Percentiles rank a stretch among this genome's conserved stretches.
These are phyloP conservation scores for Pisolithus orientalis DNA, from an alignment of 768 basidiomycete genomes.

Conservation along the genomic window DNA sequence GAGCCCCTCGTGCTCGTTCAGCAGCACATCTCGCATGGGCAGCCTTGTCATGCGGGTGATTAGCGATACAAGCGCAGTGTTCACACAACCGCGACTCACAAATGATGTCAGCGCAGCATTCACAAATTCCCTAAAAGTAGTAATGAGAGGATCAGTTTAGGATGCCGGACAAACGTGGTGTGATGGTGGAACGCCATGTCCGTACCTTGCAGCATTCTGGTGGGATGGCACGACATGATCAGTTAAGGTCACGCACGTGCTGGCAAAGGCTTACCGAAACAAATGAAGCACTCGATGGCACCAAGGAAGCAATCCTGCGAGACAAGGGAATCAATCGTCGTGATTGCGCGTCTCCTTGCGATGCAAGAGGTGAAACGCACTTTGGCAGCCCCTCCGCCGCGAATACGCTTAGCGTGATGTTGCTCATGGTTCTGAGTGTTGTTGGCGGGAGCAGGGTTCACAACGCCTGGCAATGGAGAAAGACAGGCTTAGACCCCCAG, in stretches of 20 bases:
- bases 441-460: conserved; percentile 37
- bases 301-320: conserved; percentile 63
- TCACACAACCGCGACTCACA: conserved; percentile 38
- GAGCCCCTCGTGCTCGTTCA: conserved; percentile 21
- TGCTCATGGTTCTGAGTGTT: conserved; percentile 33
- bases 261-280: conserved; percentile 49
- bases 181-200: neutral
- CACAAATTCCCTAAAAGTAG: conserved; percentile 54
- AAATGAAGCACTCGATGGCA: conserved; percentile 59
- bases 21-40: conserved; percentile 77
- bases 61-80: neutral
- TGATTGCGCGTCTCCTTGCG: too few species aligned
- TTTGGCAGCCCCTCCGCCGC: conserved; percentile 68
- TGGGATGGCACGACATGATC: neutral
- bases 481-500: neutral
- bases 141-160: neutral
- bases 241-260: neutral
- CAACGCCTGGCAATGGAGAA: conserved; percentile 32
- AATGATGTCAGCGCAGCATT: conserved; percentile 61
- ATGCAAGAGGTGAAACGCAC: conserved; percentile 24
- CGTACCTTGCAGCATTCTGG: conserved; percentile 67
- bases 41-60: conserved; percentile 38
- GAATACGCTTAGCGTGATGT: conserved; percentile 48
- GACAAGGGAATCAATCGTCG: neutral
- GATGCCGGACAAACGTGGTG: neutral